Evolutionary conservation across 352 stramenopile genomes (phyloP).

Genomic region (Pythium aphanidermatum): DNA sequence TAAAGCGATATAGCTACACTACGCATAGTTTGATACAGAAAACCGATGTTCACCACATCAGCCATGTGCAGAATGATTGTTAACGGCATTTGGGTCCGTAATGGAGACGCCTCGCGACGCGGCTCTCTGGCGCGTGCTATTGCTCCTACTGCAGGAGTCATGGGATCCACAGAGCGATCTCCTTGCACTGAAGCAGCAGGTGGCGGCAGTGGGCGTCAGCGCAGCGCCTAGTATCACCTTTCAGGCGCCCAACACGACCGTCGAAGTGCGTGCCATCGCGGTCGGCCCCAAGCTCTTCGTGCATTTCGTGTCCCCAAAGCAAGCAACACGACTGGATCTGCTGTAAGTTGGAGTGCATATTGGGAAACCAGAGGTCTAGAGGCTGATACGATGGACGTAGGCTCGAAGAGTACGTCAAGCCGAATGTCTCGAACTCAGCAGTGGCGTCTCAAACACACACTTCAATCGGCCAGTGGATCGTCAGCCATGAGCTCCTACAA

Average conservation of each 20-base stretch:
- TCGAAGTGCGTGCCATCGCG: slow-evolving; percentile 17
- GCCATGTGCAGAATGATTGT: no score
- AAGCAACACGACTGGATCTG: slow-evolving; percentile 12
- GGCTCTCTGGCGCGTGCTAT: slow-evolving; percentile 12
- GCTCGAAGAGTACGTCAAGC: slow-evolving; percentile 11
- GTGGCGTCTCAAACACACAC: slow-evolving; percentile 5
- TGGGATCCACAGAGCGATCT: slow-evolving; percentile 4
- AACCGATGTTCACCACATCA: no score
- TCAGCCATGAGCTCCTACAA: slow-evolving; percentile 14
- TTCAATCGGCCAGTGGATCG: slow-evolving; percentile 12
- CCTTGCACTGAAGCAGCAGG: background rate
- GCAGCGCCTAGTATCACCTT: slow-evolving; percentile 9
- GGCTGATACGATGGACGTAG: background rate
- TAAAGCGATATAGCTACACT: no score
- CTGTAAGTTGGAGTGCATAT: slow-evolving; percentile 3
- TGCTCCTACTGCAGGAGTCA: slow-evolving; percentile 5
- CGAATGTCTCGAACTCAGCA: background rate
- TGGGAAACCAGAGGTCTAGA: background rate
- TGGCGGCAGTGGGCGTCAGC: slow-evolving; percentile 12
- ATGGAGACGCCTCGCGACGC: slow-evolving; percentile 12
- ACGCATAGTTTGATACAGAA: no score
- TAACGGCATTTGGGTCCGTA: no score
- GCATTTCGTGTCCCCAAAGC: slow-evolving; percentile 13
- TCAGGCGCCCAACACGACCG: background rate
- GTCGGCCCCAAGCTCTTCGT: slow-evolving; percentile 21